phyloP scores from a whole-genome alignment of 768 basidiomycete genomes.

The Lentinula raphanica region DNA sequence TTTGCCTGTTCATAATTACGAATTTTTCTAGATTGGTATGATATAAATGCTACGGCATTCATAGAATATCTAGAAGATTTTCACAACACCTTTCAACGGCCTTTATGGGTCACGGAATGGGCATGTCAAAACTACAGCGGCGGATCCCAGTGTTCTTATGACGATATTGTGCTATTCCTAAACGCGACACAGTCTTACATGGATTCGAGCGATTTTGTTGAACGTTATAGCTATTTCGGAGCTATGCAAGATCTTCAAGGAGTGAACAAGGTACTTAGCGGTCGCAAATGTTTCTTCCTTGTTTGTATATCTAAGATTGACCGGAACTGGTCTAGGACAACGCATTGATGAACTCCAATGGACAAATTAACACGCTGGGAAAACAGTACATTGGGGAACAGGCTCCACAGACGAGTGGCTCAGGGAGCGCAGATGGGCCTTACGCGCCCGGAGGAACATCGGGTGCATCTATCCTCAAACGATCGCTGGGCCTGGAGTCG shows the following conservation, averaged over 20 bases:
- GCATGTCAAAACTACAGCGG: conserved; percentile 46
- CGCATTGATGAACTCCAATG: conserved; percentile 35
- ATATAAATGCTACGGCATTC: conserved; percentile 43
- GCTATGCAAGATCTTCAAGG: conserved; percentile 45
- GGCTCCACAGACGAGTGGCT: conserved; percentile 2
- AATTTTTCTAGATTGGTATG: conserved; percentile 42
- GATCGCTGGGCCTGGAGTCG: not conserved
- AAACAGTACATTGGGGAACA: conserved; percentile 38
- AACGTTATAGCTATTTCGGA: conserved; percentile 61
- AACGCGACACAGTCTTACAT: conserved; percentile 49
- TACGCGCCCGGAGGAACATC: conserved; percentile 6
- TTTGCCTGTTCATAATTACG: not conserved
- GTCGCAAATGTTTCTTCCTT: no score
- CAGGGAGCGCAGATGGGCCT: conserved; percentile 8
- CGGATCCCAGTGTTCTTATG: conserved; percentile 37
- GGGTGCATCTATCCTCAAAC: not conserved
- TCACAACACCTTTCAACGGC: conserved; percentile 43
- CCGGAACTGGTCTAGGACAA: conserved; percentile 26
- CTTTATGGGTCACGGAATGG: conserved; percentile 62
- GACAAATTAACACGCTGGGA: conserved; percentile 43
- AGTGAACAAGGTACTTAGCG: conserved; percentile 46
- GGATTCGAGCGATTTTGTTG: conserved; percentile 47
- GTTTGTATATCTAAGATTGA: conserved; percentile 3
- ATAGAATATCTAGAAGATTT: conserved; percentile 44
- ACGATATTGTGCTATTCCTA: conserved; percentile 43